These are phyloP conservation scores for Phialocephala subalpina DNA, from an alignment of 2,329 filamentous ascomycete species.

Conservation along the genomic window DNA sequence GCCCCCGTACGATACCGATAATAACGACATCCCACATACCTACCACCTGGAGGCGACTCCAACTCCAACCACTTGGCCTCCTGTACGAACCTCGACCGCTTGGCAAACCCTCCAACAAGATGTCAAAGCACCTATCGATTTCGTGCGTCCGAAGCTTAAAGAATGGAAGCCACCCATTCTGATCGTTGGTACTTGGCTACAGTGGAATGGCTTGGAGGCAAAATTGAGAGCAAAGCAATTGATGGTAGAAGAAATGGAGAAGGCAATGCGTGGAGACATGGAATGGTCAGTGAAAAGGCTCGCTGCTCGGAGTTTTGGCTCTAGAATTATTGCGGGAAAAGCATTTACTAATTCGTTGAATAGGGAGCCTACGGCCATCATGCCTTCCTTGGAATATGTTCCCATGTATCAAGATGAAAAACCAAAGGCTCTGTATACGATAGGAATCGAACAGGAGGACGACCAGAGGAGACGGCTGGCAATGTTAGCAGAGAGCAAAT, in stretches of 20 bases:
- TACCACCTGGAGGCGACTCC: not conserved
- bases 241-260: not conserved
- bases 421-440: not conserved
- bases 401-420: not conserved
- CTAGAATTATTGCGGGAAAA: too few relatives aligned
- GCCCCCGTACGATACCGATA: not conserved
- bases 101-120: too few relatives aligned
- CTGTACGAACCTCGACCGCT: not conserved
- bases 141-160: constrained; percentile 1
- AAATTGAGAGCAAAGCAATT: too few relatives aligned
- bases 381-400: not conserved
- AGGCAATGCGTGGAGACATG: not conserved
- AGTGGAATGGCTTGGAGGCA: not conserved
- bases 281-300: too few relatives aligned
- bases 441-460: not conserved
- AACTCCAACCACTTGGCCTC: constrained; percentile 8
- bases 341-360: too few relatives aligned
- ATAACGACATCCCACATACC: not conserved
- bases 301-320: too few relatives aligned
- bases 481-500: too few relatives aligned
- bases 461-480: not conserved
- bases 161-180: constrained; percentile 16
- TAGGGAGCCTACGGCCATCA: not conserved
- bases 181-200: constrained; percentile 2
- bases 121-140: not conserved